Evolutionary conservation across 1,284 basidiomycete genomes (phyloP), one percentile per base, ranked within the genome.

Genomic region (Moesziomyces sp.): DNA sequence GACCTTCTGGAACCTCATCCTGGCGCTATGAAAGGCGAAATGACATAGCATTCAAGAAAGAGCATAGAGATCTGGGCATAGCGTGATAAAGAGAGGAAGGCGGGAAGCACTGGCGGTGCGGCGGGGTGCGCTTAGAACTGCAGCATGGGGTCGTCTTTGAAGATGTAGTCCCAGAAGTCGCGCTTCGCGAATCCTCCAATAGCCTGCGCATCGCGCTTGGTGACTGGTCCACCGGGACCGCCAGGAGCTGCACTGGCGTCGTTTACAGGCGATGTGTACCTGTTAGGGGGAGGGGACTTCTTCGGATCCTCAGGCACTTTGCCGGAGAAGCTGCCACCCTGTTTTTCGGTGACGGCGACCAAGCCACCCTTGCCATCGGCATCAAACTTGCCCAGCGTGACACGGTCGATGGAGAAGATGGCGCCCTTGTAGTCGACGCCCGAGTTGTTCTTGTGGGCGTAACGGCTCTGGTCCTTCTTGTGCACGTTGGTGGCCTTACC

Each of bases 1-100:
- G 45, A 65, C 55, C 3, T 71, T 71, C 50, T 71, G 61, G 61
- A 33, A 65, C 40, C 58, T 65, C 24, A 30, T 71, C 16, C 62
- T 61, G 26, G 23, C 44, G 0, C 43, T 60, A 2, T 70, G 28
- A 46, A 26, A n/a, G 0, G 5, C 9, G 43, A 16, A 24, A 24
- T 19, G 23, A 10, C 43, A 45, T 45, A 24, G 3, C 30, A 45
- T 21, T 21, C 19, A n/a, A 21, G 9, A 2, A 2, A 30, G 7
- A 11, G 38, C 50, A 52, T 52, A 47, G 24, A 51, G 14, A 43
- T 45, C 23, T 26, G 24, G n/a, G 44, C 30, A 40, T 24, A n/a
- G 51, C n/a, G 43, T 26, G 24, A 33, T 19, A 18, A 35, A 33
- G 1, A 38, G 10, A 47, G 16, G 5, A 28, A 28, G 1, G 6